These are phyloP conservation scores for Wickerhamiella musiphila DNA, from an alignment of 805 yeast species.

Conservation along the genomic window DNA sequence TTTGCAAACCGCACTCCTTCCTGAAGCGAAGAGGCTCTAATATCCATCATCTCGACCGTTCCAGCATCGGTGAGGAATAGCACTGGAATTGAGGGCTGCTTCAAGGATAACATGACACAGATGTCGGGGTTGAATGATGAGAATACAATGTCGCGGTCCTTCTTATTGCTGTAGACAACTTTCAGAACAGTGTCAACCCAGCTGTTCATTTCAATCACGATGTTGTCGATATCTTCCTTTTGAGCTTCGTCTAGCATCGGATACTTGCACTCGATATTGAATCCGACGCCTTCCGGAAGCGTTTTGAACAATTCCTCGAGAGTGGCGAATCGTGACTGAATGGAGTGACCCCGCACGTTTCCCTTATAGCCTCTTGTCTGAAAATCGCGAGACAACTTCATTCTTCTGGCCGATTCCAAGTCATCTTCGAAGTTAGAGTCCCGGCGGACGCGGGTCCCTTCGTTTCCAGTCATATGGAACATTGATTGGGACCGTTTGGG, in stretches of 20 bases:
- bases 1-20: constrained; percentile 81
- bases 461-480: constrained; percentile 21
- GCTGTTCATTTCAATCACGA: constrained; percentile 64
- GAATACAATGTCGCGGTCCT: constrained; percentile 72
- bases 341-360: constrained; percentile 73
- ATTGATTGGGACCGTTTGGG: constrained; percentile 24
- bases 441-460: constrained; percentile 19
- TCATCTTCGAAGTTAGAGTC: constrained; percentile 15
- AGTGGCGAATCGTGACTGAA: constrained; percentile 85
- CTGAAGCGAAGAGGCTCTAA: constrained; percentile 73
- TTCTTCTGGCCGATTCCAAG: constrained; percentile 32
- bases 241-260: constrained; percentile 93
- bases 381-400: constrained; percentile 79
- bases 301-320: constrained; percentile 67
- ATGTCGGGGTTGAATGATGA: constrained; percentile 92
- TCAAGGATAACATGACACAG: constrained; percentile 67
- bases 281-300: constrained; percentile 70
- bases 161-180: constrained; percentile 57
- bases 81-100: constrained; percentile 88
- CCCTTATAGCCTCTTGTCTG: constrained; percentile 79
- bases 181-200: constrained; percentile 80
- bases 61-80: constrained; percentile 83
- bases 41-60: constrained; percentile 70
- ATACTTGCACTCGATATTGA: constrained; percentile 86
- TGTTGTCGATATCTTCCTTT: constrained; percentile 70